phyloP scores from a whole-genome alignment of 192 early-diverging fungal genomes.

The Cladochytrium replicatum region DNA sequence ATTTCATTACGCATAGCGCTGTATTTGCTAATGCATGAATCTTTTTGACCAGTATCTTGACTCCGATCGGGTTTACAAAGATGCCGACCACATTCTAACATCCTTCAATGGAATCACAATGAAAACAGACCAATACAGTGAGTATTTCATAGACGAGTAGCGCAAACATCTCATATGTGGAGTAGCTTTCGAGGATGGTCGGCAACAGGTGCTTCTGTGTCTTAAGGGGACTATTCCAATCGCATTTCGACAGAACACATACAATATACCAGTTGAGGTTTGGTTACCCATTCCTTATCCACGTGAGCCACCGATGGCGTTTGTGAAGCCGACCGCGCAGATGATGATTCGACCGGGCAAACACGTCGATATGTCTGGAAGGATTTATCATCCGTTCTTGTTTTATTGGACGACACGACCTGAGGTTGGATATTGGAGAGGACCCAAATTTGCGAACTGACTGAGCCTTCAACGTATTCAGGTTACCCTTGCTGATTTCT shows the following conservation, averaged over 20 bases:
- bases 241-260: slow-evolving; percentile 60
- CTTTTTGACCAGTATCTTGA: slow-evolving; percentile 59
- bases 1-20: too few species aligned
- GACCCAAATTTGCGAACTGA: slow-evolving; percentile 1
- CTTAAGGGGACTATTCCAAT: slow-evolving; percentile 85
- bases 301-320: slow-evolving; percentile 61
- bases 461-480: slow-evolving; percentile 4
- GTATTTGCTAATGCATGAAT: too few species aligned
- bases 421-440: slow-evolving; percentile 26
- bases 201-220: slow-evolving; percentile 58
- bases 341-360: slow-evolving; percentile 77
- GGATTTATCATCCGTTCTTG: slow-evolving; percentile 77
- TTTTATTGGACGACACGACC: slow-evolving; percentile 54
- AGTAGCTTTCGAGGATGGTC: slow-evolving; percentile 34
- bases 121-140: slow-evolving; percentile 65
- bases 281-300: slow-evolving; percentile 85
- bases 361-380: slow-evolving; percentile 75
- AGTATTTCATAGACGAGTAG: slow-evolving; percentile 9
- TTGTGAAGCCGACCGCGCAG: slow-evolving; percentile 79
- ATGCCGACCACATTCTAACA: slow-evolving; percentile 53
- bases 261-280: slow-evolving; percentile 87
- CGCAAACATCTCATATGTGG: slow-evolving; percentile 9
- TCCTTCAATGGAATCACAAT: slow-evolving; percentile 47
- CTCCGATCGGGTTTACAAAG: slow-evolving; percentile 48
- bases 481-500: too few species aligned